These are phyloP conservation scores for Stachybotrys elegans DNA, from an alignment of 2,329 filamentous ascomycete genomes.

Conservation along the genomic window DNA sequence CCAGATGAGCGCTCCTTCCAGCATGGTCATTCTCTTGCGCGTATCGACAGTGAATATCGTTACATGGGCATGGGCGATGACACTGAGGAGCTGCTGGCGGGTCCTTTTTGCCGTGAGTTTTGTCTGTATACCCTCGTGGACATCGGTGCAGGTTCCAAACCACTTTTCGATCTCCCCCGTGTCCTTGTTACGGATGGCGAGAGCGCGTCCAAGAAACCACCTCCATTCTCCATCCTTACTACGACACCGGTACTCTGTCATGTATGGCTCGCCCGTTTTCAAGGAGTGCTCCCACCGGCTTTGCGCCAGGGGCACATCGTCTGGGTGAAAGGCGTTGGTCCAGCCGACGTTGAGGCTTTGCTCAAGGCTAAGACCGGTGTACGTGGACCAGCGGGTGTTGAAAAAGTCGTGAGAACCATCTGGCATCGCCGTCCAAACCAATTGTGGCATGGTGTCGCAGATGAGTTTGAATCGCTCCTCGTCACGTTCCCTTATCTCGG, in stretches of 20 bases:
- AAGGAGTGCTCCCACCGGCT: conserved; percentile 59
- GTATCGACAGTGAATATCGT: conserved; percentile 70
- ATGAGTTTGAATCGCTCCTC: conserved; percentile 72
- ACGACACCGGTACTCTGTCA: conserved; percentile 65
- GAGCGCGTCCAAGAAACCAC: conserved; percentile 72
- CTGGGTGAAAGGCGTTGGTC: conserved; percentile 62
- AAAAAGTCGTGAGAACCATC: conserved; percentile 69
- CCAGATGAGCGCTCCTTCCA: conserved; percentile 64
- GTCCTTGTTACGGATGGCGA: conserved; percentile 61
- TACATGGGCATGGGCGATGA: conserved; percentile 70
- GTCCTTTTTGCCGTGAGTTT: conserved; percentile 61
- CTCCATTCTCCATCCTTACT: conserved; percentile 65
- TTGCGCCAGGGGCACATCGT: conserved; percentile 56
- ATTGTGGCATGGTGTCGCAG: conserved; percentile 66
- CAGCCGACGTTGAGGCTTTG: conserved; percentile 59
- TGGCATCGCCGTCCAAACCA: conserved; percentile 69
- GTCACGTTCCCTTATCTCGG: conserved; percentile 63
- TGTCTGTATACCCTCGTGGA: conserved; percentile 68
- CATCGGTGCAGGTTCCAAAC: conserved; percentile 76
- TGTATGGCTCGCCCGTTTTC: conserved; percentile 62
- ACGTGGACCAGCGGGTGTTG: conserved; percentile 74
- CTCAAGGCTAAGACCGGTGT: conserved; percentile 62
- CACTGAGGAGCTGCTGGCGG: conserved; percentile 65
- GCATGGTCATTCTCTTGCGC: conserved; percentile 56
- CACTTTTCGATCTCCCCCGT: conserved; percentile 69